phyloP scores from a whole-genome alignment of 2,329 filamentous ascomycete genomes.

The Paraphaeosphaeria sporulosa region DNA sequence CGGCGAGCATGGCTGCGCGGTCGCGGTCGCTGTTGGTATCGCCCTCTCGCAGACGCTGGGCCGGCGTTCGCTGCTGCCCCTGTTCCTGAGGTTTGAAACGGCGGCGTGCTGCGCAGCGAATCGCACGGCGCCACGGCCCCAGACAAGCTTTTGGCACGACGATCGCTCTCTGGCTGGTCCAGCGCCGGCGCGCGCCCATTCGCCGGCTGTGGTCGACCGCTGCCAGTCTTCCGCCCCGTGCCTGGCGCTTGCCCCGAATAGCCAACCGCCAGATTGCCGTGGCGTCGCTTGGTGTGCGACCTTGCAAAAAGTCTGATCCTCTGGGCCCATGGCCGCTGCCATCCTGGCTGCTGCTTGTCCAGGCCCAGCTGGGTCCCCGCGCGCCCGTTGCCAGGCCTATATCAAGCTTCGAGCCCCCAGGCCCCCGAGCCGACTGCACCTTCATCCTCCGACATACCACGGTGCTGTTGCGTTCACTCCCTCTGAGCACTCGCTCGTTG shows the following conservation, averaged over 20 bases:
- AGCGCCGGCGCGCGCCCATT: constrained; percentile 16
- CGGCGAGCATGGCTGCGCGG: too few species aligned
- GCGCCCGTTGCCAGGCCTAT: constrained; percentile 24
- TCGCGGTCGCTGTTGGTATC: too few species aligned
- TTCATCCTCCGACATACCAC: constrained; percentile 35
- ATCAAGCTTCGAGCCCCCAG: constrained; percentile 35
- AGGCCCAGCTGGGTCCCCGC: constrained; percentile 25
- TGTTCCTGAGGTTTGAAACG: constrained; percentile 38
- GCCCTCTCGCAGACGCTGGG: not conserved
- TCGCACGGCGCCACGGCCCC: constrained; percentile 26
- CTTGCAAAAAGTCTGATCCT: constrained; percentile 35
- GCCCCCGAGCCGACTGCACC: constrained; percentile 33
- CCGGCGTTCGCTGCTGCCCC: not conserved
- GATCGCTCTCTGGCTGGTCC: constrained; percentile 21
- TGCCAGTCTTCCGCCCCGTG: constrained; percentile 19
- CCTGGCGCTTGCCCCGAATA: constrained; percentile 31
- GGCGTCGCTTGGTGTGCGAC: constrained; percentile 33
- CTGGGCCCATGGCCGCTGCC: constrained; percentile 26
- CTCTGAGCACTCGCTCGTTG: constrained; percentile 54
- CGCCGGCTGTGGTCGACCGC: constrained; percentile 12
- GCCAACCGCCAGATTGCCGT: constrained; percentile 26
- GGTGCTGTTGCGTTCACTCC: constrained; percentile 45
- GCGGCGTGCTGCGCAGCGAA: constrained; percentile 30
- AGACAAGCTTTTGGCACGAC: constrained; percentile 37
- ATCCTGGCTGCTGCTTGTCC: constrained; percentile 14